These are phyloP conservation scores for Phytophthora cactorum DNA, from an alignment of 352 stramenopile genomes.

Conservation along the genomic window DNA sequence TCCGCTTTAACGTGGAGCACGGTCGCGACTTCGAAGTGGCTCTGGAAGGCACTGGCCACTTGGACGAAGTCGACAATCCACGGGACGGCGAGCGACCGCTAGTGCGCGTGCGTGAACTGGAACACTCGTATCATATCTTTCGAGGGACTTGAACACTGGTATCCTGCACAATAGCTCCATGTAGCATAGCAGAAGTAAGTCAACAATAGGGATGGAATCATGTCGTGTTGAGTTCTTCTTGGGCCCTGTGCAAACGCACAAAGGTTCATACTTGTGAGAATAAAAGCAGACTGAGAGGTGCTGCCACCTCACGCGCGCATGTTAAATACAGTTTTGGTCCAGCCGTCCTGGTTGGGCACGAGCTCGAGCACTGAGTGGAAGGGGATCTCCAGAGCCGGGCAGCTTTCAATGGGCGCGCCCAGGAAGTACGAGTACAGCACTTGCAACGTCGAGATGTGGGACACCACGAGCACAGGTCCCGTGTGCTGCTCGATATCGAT, in stretches of 20 bases:
- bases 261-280: constrained; percentile 31
- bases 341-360: constrained; percentile 78
- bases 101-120: constrained; percentile 43
- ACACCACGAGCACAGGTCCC: constrained; percentile 85
- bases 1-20: constrained; percentile 67
- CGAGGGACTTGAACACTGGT: constrained; percentile 16
- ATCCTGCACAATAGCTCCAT: background rate
- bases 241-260: constrained; percentile 4
- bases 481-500: constrained; percentile 93
- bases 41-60: constrained; percentile 70
- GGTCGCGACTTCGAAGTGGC: constrained; percentile 75
- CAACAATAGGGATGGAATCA: constrained; percentile 13
- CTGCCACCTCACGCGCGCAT: constrained; percentile 47
- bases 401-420: constrained; percentile 79
- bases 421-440: constrained; percentile 91
- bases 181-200: constrained; percentile 27
- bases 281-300: constrained; percentile 15
- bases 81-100: constrained; percentile 59
- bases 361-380: constrained; percentile 88
- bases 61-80: constrained; percentile 54
- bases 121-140: constrained; percentile 64
- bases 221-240: constrained; percentile 31
- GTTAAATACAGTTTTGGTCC: constrained; percentile 88
- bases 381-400: constrained; percentile 79
- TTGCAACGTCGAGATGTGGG: constrained; percentile 86